Base-by-base conservation (phyloP, 2,329 filamentous ascomycete species). In the Pseudogymnoascus destructans region DNA sequence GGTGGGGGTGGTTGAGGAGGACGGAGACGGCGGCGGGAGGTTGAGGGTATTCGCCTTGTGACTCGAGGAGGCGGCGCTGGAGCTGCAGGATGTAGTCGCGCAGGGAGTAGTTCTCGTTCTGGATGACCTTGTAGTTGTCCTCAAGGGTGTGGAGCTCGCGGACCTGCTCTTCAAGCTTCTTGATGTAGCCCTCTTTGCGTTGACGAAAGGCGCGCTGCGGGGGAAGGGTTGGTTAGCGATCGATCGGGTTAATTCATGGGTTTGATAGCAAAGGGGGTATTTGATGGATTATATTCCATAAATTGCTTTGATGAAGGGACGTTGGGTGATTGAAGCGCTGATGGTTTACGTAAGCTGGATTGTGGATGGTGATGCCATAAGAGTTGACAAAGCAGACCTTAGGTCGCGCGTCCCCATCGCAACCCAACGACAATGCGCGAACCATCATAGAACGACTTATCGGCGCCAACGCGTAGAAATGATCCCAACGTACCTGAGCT, bases 151-250 rank as follows among this genome's bases (percentile, higher is more conserved):
- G 79, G 64, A 83, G 87, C 27, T 93, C 88, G 66, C 89, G 85
- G 57, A 96, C 89, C 70, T 97, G 89, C 69, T 93, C 87, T 73
- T 98, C 93, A 5, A 98, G 80, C 71, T 95, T 95, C 76, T 95
- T 95, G 72, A 98, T 98, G 71, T 98, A 96, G 49, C 89, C 88
- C 73, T 98, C 93, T 71, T 98, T 98, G 62, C 93, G 87, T 74
- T 97, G 91, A 40, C 93, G 88, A 73, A 98, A 98, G 40, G 93
- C 93, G 70, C 93, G 84, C 92, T 98, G 67, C 71, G 64, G 69
- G 66, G 67, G 72, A 63, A 68, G 66, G 64, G 64, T 61, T 11
- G 38, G 61, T 65, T 62, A 66, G 59, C 58, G 38, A 58, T 2
- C 58, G 54, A 58, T 58, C 21, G 46, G 21, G 46, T 32, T 25